Evolutionary conservation across 73 alveolate genomes (phyloP), one percentile per base, ranked within the genome.

Genomic region (Blepharisma japonicum): DNA sequence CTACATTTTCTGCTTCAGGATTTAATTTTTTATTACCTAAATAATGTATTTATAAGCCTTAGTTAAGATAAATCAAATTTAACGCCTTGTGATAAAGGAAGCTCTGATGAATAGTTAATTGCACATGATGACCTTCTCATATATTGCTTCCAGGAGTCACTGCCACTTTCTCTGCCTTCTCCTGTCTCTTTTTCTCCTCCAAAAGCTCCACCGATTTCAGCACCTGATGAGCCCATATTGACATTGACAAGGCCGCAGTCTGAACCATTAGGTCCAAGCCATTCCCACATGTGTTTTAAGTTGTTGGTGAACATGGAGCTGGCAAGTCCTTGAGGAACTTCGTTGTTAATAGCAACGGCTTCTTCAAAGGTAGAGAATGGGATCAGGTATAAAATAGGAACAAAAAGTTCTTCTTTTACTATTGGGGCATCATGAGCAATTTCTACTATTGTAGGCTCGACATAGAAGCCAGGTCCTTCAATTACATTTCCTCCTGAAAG

Each of bases 101-200:
- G 85, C 20, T 74, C 81, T 48, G 77, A 86, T 11, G 91, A 74
- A 89, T 55, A 93, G 85, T 93, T 93, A 45, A 89, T 80, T 4
- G 98, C 92, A 90, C 97, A 91, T 21, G 98, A 91, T 14, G 90
- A 56, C 67, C 98, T 87, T 77, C 98, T 88, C 98, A 93, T 93
- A 89, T 93, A 93, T 78, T 92, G 89, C 71, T 93, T 93, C 98
- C 98, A 93, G 20, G 97, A 77, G 70, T 93, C 98, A 74, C 94
- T 81, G 51, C 98, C 98, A 32, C 93, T 66, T 82, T 93, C 98
- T 88, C 98, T 86, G 48, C 98, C 98, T 79, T 96, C 98, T 23
- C 98, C 98, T 38, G 98, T 93, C 71, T 91, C 98, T 82, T 93
- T 93, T 82, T 93, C 98, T 56, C 98, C 98, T 68, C 98, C 98